Base-by-base conservation (phyloP, 2,329 filamentous ascomycete genomes). In the Neurospora sp. region DNA sequence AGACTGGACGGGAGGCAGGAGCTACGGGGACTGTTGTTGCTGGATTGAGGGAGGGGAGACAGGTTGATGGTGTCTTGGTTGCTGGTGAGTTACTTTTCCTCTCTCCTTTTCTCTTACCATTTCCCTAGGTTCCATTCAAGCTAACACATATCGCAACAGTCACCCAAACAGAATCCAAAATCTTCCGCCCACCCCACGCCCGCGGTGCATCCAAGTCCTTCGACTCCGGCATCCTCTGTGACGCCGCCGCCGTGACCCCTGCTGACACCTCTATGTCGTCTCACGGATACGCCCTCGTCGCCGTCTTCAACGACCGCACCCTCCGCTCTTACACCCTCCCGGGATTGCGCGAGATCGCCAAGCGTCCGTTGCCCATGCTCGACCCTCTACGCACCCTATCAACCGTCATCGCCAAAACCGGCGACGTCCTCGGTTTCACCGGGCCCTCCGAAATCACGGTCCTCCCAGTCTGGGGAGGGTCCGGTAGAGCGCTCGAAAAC, bases 191-290 rank as follows among this genome's bases (percentile, higher is more conserved):
- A 0, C 89, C 93, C 2, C 88, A 87, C 1, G 85, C 89, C 23
- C 98, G 97, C 80, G 96, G 95, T n/a, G 94, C 95, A 0, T 92
- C 93, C 69, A 97, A 96, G 75, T 89, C 89, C 1, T 98, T 96
- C 81, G 93, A 97, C 75, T 89, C 92, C 74, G 88, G 83, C 71
- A 62, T 62, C 23, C 82, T 97, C 52, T 98, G 95, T 77, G 91
- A 97, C 75, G 86, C 92, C 1, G 95, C 96, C 2, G 84, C 86
- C 2, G 88, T 98, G 0, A 89, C 91, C 0, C 95, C 96, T 2
- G 84, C 86, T 2, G 88, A 98, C 0, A 89, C 91, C 0, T 89
- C 92, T 68, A 89, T 91, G 39, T 89, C 93, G 75, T 84, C 90
- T 33, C 87, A 90, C 65, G 93, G 93, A 0, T 89, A 90, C 76